A percentile compares a stretch with the other conserved stretches of the same genome.
Conservation (phyloP, 2,329 filamentous ascomycete species). For the Stemphylium vesicarium region DNA sequence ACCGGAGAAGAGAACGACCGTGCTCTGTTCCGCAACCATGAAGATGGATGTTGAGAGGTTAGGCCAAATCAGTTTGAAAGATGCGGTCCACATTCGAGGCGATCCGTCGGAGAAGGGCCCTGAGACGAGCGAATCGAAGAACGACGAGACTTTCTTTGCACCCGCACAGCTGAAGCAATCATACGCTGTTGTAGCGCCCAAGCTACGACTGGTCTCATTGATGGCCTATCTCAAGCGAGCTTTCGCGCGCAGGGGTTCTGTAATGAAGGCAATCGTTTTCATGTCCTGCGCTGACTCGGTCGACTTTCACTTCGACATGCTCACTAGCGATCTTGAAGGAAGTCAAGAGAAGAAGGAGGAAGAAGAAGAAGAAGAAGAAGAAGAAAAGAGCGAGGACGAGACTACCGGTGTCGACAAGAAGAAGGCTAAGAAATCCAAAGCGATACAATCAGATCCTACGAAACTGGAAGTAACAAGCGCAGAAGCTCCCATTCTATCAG, state of each 20-base stretch:
- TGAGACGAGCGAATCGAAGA: constrained; percentile 52
- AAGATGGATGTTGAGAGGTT: constrained; percentile 96
- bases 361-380: constrained; percentile 24
- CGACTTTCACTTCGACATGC: constrained; percentile 91
- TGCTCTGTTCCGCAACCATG: constrained; percentile 96
- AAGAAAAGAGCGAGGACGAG: constrained; percentile 31
- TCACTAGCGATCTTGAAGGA: constrained; percentile 58
- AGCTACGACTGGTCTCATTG: constrained; percentile 87
- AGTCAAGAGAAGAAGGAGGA: constrained; percentile 33
- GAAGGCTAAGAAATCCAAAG: constrained; percentile 48
- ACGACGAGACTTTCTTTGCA: constrained; percentile 71
- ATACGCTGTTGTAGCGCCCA: constrained; percentile 85
- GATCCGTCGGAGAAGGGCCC: constrained; percentile 62
- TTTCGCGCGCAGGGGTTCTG: constrained; percentile 85
- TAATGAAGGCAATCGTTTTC: constrained; percentile 97
- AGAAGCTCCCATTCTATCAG: constrained; percentile 74
- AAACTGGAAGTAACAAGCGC: constrained; percentile 64
- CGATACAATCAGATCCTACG: constrained; percentile 50
- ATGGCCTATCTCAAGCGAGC: constrained; percentile 83
- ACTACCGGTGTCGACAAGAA: constrained; percentile 17
- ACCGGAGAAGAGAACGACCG: constrained; percentile 77
- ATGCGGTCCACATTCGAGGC: constrained; percentile 85
- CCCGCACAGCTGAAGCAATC: constrained; percentile 94
- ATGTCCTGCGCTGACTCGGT: constrained; percentile 97
- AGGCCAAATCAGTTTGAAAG: constrained; percentile 92